phyloP scores from a whole-genome alignment of 345 rosid species.

The Eucalyptus paniculata region DNA sequence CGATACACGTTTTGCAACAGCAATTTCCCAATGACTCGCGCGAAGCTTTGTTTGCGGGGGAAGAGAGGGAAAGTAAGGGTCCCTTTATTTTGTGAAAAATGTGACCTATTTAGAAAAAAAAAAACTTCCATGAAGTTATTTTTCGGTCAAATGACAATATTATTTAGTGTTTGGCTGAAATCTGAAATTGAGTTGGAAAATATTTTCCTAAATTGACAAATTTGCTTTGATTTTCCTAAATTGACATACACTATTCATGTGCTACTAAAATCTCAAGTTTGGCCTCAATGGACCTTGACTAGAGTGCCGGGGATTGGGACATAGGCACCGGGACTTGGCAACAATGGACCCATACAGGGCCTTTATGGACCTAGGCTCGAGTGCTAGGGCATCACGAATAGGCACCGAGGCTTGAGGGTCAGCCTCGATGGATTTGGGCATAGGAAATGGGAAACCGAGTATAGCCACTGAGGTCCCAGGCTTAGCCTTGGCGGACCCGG shows the following conservation, averaged over 20 bases:
- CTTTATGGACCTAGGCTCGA: accelerated
- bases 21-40: neutral
- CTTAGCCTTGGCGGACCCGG: accelerated
- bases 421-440: no score
- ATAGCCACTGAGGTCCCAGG: accelerated
- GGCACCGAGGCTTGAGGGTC: accelerated
- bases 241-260: neutral
- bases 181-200: neutral
- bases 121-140: no score
- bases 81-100: neutral
- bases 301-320: accelerated
- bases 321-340: neutral
- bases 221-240: neutral
- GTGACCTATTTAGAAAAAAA: no score
- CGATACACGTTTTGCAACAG: neutral
- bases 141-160: accelerated
- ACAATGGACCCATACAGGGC: no score
- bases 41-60: neutral
- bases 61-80: neutral
- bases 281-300: neutral
- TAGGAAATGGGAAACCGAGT: accelerated
- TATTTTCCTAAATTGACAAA: no score
- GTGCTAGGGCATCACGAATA: accelerated
- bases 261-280: accelerated
- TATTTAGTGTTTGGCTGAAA: neutral